These are phyloP conservation scores for Suillus decipiens DNA, from an alignment of 768 basidiomycete species.

Conservation along the genomic window DNA sequence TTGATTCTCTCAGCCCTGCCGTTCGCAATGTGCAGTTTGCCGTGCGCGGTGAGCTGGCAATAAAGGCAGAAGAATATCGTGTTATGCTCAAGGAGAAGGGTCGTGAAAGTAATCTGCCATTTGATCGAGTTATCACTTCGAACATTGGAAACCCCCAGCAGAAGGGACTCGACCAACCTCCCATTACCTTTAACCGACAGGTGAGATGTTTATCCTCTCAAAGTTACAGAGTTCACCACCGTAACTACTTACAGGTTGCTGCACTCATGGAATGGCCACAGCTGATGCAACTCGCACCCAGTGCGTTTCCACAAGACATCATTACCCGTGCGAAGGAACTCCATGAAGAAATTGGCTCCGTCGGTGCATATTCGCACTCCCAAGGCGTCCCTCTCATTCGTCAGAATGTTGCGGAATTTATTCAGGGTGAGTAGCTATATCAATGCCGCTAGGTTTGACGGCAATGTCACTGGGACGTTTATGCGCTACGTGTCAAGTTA, in stretches of 20 bases:
- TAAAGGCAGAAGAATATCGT: constrained; percentile 85
- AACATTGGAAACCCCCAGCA: constrained; percentile 99
- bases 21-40: constrained; percentile 92
- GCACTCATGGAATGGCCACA: constrained; percentile 92
- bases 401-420: constrained; percentile 85
- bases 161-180: constrained; percentile 88
- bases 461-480: not conserved
- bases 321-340: constrained; percentile 81
- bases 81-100: constrained; percentile 61
- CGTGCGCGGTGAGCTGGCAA: constrained; percentile 94
- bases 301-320: constrained; percentile 84
- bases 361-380: constrained; percentile 95
- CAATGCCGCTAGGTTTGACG: not conserved
- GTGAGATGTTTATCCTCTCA: constrained; percentile 39
- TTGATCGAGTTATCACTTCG: constrained; percentile 85
- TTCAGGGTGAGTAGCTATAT: constrained; percentile 58
- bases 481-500: not conserved
- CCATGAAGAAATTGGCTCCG: constrained; percentile 83
- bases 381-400: constrained; percentile 92
- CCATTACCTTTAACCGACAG: constrained; percentile 92
- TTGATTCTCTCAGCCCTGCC: constrained; percentile 78
- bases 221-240: constrained; percentile 5
- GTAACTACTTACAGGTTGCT: constrained; percentile 74
- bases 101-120: constrained; percentile 62
- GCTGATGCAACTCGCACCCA: constrained; percentile 71